Base-by-base conservation (phyloP, 1,284 basidiomycete species). In the Ustilago sp. region DNA sequence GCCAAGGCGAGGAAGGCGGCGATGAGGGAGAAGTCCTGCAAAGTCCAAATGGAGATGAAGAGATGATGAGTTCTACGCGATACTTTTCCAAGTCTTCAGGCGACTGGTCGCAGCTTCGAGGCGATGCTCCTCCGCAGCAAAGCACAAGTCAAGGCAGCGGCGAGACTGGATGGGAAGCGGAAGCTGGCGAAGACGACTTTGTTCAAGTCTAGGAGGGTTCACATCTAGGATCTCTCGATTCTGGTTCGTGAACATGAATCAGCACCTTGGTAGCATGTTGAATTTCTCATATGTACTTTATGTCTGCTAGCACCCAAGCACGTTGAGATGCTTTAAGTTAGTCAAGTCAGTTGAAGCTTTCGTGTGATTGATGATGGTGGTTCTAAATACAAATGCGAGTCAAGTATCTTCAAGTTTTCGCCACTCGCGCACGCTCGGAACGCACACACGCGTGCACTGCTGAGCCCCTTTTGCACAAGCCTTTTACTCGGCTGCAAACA, bases 91-190 rank as follows among this genome's bases (percentile, higher is more conserved):
- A 74, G 52, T 48, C 13, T 17, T 78, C 68, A 48, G 75, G 71
- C 9, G 75, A 78, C 48, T 77, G 74, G 74, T 77, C 74, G 19
- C 56, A 69, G 60, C 65, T 76, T 13, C 39, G 43, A 47, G 50
- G 41, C 32, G 61, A 43, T 15, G 38, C 41, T 12, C 17, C 19
- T 5, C 23, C 23, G 23, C 13, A 32, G 45, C 51, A 48, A 23
- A 48, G 38, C n/a, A 35, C 38, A n/a, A 45, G 43, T 19, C 43
- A 45, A 19, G 43, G 7, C 11, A 13, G 28, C 28, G 47, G 47
- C 8, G 51, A 47, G 19, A 50, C 34, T 9, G 36, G 17, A 50
- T 50, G 28, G 31, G 8, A 50, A 19, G 31, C 9, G 1, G 70
- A 68, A 7, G 48, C 34, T 41, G 63, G 47, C 13, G 67, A 74